Conservation (phyloP, 371 early-diverging fungal genomes). For the Rhizopus stolonifer region DNA sequence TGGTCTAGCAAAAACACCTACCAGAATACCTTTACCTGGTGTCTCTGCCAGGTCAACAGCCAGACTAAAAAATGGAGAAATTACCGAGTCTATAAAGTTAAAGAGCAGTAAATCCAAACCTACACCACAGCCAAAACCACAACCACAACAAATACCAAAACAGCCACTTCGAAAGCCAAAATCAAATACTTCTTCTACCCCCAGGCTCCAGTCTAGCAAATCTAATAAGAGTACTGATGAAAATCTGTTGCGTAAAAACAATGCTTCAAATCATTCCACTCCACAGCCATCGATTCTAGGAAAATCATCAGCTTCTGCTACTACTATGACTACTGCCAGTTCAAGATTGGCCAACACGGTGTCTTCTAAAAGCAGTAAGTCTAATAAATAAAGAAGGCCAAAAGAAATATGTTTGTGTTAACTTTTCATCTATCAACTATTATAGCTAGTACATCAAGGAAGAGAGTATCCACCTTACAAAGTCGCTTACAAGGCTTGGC, state of each 20-base stretch:
- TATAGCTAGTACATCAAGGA: constrained; percentile 17
- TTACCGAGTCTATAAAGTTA: background rate
- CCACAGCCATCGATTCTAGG: background rate
- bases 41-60: background rate
- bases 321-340: constrained; percentile 4
- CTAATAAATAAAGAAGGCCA: too few relatives aligned
- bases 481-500: constrained; percentile 31
- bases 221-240: constrained; percentile 25
- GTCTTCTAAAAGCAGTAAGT: constrained; percentile 4
- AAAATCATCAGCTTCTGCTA: constrained; percentile 1
- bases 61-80: background rate
- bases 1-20: constrained; percentile 25
- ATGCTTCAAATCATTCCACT: background rate
- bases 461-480: constrained; percentile 21
- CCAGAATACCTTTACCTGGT: constrained; percentile 27
- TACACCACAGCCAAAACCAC: background rate
- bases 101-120: constrained; percentile 1
- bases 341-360: background rate
- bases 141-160: background rate
- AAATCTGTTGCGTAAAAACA: constrained; percentile 4
- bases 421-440: background rate
- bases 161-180: constrained; percentile 18
- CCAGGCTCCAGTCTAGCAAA: constrained; percentile 11
- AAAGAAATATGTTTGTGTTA: background rate
- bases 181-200: constrained; percentile 9